Evolutionary conservation across 345 rosid species (phyloP).

Genomic region (Eucalyptus sp.): DNA sequence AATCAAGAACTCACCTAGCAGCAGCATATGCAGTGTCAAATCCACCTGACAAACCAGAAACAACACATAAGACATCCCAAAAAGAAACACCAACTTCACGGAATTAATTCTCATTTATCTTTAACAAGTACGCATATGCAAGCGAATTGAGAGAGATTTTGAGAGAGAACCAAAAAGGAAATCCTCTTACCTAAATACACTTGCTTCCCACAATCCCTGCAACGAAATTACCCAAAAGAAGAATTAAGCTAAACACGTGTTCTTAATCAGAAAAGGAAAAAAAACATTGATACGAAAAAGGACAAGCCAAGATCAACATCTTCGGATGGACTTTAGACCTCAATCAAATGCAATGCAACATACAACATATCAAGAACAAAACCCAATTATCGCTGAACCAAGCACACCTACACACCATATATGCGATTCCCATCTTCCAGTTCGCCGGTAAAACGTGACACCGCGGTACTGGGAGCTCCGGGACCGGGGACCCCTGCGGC

Average conservation of each 20-base stretch:
- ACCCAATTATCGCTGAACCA: background rate
- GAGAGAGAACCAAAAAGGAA: background rate
- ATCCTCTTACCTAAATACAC: slow-evolving; percentile 42
- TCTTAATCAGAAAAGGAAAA: background rate
- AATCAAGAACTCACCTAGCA: slow-evolving; percentile 42
- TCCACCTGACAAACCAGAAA: slow-evolving; percentile 46
- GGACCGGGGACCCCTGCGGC: slow-evolving; percentile 94
- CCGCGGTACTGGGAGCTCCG: slow-evolving; percentile 96
- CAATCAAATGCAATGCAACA: background rate
- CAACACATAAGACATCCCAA: background rate
- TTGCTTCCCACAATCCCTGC: slow-evolving; percentile 80
- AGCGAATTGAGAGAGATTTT: background rate
- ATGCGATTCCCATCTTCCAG: slow-evolving; percentile 99
- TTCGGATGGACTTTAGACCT: background rate
- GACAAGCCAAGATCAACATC: background rate
- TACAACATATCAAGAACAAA: background rate
- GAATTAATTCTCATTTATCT: background rate
- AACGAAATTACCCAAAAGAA: background rate
- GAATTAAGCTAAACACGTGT: background rate
- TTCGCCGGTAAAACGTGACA: slow-evolving; percentile 91
- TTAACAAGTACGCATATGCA: background rate
- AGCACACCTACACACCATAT: slow-evolving; percentile 48
- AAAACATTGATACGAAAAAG: background rate
- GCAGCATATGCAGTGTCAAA: slow-evolving; percentile 97
- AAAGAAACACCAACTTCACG: background rate